A percentile compares a stretch with the other conserved stretches of the same genome.
These are phyloP conservation scores for Penicillium occitanis DNA, from an alignment of 2,329 filamentous ascomycete species.

Conservation along the genomic window DNA sequence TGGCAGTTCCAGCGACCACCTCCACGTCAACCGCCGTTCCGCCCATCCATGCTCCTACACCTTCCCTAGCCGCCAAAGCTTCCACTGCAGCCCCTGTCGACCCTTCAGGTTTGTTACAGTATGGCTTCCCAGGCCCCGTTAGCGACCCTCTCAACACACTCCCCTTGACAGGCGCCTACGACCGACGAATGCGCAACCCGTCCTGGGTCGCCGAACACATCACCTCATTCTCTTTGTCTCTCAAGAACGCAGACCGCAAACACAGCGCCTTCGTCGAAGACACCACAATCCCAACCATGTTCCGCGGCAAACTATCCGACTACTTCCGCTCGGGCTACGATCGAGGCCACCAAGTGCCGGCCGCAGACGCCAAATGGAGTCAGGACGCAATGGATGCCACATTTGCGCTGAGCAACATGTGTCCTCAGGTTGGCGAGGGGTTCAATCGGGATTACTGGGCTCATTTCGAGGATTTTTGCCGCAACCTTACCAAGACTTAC, in stretches of 20 bases:
- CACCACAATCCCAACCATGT: constrained; percentile 72
- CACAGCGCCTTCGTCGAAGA: constrained; percentile 84
- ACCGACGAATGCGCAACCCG: constrained; percentile 87
- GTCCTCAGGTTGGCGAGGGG: constrained; percentile 93
- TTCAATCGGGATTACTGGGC: constrained; percentile 99
- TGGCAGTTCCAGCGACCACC: constrained; percentile 37
- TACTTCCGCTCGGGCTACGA: constrained; percentile 96
- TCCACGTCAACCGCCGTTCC: constrained; percentile 34
- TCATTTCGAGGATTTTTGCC: constrained; percentile 96
- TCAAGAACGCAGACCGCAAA: constrained; percentile 76
- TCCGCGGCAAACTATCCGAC: constrained; percentile 86
- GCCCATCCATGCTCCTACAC: constrained; percentile 31
- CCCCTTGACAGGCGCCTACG: constrained; percentile 82
- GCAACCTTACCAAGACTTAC: constrained; percentile 75
- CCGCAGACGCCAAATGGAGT: constrained; percentile 93
- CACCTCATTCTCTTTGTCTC: constrained; percentile 76
- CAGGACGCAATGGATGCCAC: constrained; percentile 94
- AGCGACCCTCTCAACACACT: constrained; percentile 75
- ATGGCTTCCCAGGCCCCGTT: constrained; percentile 89
- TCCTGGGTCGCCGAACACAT: constrained; percentile 97
- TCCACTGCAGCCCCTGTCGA: constrained; percentile 57
- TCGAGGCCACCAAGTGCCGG: constrained; percentile 93
- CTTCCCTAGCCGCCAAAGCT: constrained; percentile 31
- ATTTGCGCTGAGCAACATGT: constrained; percentile 94
- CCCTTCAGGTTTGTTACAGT: constrained; percentile 74